These are phyloP conservation scores for Cyclotella cryptica DNA, from an alignment of 108 stramenopile species.

Conservation along the genomic window DNA sequence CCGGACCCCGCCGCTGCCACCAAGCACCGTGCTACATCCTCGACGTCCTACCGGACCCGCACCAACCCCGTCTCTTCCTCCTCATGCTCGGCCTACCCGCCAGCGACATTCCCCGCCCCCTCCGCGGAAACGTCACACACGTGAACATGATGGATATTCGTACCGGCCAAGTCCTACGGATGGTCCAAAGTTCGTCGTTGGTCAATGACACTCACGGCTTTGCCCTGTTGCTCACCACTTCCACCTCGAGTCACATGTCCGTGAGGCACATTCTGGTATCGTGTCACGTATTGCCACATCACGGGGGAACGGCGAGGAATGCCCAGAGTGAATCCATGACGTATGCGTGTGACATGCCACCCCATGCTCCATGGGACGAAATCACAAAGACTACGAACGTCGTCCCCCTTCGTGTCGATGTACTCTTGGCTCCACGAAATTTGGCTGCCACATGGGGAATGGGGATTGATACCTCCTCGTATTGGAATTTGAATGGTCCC, in stretches of 20 bases:
- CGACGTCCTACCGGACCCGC: not conserved
- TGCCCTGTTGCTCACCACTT: not conserved
- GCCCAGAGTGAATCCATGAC: not conserved
- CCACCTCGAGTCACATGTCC: too few species aligned
- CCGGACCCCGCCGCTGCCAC: conserved; percentile 5
- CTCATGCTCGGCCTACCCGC: not conserved
- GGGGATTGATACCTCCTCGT: not conserved
- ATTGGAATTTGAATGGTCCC: not conserved
- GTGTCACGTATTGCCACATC: not conserved
- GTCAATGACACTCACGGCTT: not conserved
- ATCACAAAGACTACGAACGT: too few species aligned
- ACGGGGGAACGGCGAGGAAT: not conserved
- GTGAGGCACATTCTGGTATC: not conserved
- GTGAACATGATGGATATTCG: not conserved
- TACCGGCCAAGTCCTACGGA: not conserved
- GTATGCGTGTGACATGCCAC: not conserved
- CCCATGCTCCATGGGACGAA: too few species aligned
- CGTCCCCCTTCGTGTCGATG: not conserved
- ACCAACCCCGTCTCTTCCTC: not conserved
- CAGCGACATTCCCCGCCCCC: not conserved
- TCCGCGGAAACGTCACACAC: not conserved
- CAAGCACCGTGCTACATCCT: conserved; percentile 2
- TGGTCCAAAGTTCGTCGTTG: not conserved
- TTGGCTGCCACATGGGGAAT: not conserved
- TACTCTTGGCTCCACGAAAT: not conserved